Base-by-base conservation (phyloP, 202 grass and related monocot genomes). In the Schoenoplectus triqueter region DNA sequence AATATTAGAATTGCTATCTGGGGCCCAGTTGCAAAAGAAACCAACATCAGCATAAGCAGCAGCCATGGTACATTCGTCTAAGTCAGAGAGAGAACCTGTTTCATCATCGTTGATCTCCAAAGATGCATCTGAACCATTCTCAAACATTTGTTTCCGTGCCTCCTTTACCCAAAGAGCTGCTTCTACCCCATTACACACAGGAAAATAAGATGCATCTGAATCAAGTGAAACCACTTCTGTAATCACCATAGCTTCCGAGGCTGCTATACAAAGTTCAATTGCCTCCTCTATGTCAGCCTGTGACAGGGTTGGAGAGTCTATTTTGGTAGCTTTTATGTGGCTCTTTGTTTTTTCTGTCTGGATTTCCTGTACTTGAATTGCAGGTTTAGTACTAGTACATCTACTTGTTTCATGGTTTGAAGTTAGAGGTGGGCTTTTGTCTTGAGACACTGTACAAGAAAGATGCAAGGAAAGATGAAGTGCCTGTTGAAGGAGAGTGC, bases 231-330 rank as follows among this genome's bases (percentile, higher is more conserved):
- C 69, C 80, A 93, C 80, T 80, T 98, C 92, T 85, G 89, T 83
- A 85, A 98, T 95, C 60, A 92, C 87, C 80, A 98, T 90, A 80
- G 95, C 95, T 88, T 98, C 95, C 84, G 95, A 98, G 59, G 95
- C 95, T 87, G 92, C 86, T 83, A 98, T 86, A 65, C 89, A 95
- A 82, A 98, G 89, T 74, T 95, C 91, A 89, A 95, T 78, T 41
- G 92, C 91, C 82, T 90, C 91, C 65, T 85, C 70, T 66, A 90
- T 82, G 80, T 89, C 92, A 83, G 77, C 85, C 20, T 89, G 82
- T 18, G 86, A 61, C 75, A 95, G 88, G 18, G 88, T 90, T 54
- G 48, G 59, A 85, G 80, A 40, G 84, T 95, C 82, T 21, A 56
- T 51, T 78, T 90, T 90, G 15, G 11, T 49, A 49, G 17, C 1